These are phyloP conservation scores for Senna siamea DNA, from an alignment of 306 rosid genomes.

Conservation along the genomic window DNA sequence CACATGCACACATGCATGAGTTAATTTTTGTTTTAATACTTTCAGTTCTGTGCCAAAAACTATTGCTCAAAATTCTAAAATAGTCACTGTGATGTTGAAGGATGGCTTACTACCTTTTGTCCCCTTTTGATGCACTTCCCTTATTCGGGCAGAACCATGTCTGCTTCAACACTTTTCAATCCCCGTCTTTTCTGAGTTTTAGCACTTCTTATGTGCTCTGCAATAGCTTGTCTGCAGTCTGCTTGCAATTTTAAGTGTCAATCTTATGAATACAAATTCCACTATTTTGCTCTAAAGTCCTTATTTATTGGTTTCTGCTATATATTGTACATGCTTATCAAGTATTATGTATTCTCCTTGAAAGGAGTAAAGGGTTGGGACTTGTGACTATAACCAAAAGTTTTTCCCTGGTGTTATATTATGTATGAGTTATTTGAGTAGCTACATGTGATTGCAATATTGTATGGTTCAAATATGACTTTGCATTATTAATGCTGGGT, in stretches of 20 bases:
- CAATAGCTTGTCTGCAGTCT: conserved; percentile 7
- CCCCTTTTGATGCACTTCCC: conserved; percentile 13
- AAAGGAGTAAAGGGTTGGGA: conserved; percentile 7
- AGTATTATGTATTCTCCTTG: background rate
- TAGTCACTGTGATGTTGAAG: conserved; percentile 8
- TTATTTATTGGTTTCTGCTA: background rate
- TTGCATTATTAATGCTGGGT: conserved; percentile 17
- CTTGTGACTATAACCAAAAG: background rate
- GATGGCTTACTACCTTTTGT: conserved; percentile 21
- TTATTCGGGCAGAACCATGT: background rate
- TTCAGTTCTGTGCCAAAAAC: conserved; percentile 12
- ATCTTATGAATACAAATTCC: background rate
- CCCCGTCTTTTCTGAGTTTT: conserved; percentile 22
- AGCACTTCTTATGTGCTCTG: conserved; percentile 27
- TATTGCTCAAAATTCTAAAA: background rate
- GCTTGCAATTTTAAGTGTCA: conserved; percentile 22
- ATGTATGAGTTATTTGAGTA: conserved; percentile 25
- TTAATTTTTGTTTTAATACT: conserved; percentile 14
- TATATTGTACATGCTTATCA: background rate
- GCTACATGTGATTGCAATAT: background rate
- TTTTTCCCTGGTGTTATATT: background rate
- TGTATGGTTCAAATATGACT: conserved; percentile 32
- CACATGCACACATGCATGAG: background rate
- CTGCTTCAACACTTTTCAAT: conserved; percentile 18
- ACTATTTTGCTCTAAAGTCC: background rate